Evolutionary conservation across 2,329 filamentous ascomycete genomes (phyloP).

Genomic region (Aureobasidium sp.): DNA sequence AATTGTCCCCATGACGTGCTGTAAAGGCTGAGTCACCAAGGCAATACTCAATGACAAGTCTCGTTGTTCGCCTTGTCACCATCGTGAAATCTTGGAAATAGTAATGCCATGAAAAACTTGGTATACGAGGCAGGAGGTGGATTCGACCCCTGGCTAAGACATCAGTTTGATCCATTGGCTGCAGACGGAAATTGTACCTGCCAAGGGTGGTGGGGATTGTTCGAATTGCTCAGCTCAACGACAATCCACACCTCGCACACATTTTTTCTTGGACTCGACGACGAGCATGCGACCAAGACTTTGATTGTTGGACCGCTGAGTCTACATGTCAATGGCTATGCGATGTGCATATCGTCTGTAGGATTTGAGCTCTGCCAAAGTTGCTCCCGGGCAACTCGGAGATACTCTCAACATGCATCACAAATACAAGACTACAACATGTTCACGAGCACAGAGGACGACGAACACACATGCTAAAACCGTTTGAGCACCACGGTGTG

Average conservation of each 20-base stretch:
- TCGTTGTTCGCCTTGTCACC: not conserved
- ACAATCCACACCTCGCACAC: not conserved
- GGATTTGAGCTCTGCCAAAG: not conserved
- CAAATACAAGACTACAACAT: not conserved
- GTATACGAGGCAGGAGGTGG: constrained; percentile 10
- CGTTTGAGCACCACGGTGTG: not conserved
- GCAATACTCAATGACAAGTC: not conserved
- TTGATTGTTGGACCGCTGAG: too few relatives aligned
- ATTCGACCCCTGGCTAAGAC: constrained; percentile 1
- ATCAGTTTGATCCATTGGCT: constrained; percentile 2
- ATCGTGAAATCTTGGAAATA: not conserved
- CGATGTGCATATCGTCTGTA: not conserved
- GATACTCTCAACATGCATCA: not conserved
- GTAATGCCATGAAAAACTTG: not conserved
- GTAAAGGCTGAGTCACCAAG: not conserved
- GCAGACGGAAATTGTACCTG: constrained; percentile 7
- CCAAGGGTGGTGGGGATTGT: not conserved
- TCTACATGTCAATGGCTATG: too few relatives aligned
- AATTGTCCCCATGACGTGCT: not conserved
- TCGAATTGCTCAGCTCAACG: constrained; percentile 4
- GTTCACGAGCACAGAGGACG: not conserved
- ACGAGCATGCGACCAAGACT: not conserved
- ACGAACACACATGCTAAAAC: not conserved
- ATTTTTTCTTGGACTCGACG: not conserved
- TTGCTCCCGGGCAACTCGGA: not conserved